phyloP scores from a whole-genome alignment of 2,329 filamentous ascomycete genomes.

The Aspergillus ibericus region DNA sequence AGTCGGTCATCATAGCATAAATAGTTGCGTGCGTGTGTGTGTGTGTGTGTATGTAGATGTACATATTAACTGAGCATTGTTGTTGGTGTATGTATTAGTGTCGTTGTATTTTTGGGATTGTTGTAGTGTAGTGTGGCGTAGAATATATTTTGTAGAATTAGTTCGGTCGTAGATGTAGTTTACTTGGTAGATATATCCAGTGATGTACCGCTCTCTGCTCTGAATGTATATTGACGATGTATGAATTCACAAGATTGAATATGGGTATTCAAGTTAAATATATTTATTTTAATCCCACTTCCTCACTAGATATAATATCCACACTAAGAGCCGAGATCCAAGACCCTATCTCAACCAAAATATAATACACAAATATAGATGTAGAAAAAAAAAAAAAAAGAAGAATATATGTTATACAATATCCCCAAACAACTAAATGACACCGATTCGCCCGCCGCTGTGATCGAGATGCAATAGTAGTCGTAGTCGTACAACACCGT shows the following conservation, averaged over 20 bases:
- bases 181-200: no score
- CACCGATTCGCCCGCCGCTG: not conserved
- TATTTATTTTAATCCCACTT: not conserved
- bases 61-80: not conserved
- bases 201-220: no score
- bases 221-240: no score
- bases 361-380: not conserved
- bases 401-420: not conserved
- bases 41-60: not conserved
- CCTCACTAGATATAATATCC: not conserved
- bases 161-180: no score
- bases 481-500: not conserved
- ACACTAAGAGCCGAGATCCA: not conserved
- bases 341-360: not conserved
- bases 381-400: not conserved
- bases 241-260: no score
- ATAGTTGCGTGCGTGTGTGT: slow-evolving; percentile 1
- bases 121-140: no score
- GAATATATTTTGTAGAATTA: no score
- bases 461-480: not conserved
- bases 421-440: not conserved
- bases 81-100: not conserved
- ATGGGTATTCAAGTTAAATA: no score
- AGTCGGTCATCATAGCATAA: slow-evolving; percentile 2
- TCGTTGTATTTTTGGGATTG: no score